Evolutionary conservation across 441 rosid genomes (phyloP), one percentile per base, ranked within the genome.

Genomic region (Corymbia citriodora): DNA sequence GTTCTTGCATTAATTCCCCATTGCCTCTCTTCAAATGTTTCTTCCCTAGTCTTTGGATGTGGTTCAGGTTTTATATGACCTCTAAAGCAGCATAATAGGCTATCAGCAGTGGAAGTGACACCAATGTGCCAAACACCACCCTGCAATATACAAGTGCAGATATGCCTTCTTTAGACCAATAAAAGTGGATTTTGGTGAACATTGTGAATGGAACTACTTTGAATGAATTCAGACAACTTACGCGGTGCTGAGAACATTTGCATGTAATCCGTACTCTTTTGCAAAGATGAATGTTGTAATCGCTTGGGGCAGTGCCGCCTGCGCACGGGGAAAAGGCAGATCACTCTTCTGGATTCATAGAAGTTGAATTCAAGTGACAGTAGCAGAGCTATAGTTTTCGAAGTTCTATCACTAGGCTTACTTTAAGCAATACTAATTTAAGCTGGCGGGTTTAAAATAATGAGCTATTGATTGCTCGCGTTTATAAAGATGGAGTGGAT

Each of bases 241-340:
- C 91, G 86, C 90, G 2, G 91, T 90, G 89, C 90, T 83, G 27
- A 90, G 83, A 1, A 90, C 86, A 2, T 54, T 88, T 9, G 89
- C 91, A 17, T 90, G 91, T 52, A 88, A 12, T 17, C 88, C 90
- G n/a, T 90, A 90, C 53, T 90, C 91, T 27, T 90, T 90, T 2
- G 90, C 90, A 10, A 74, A 90, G 63, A 90, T 54, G 82, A 90
- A 90, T 5, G 91, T 81, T 1, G 90, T 48, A 18, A 90, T 88
- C 6, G 91, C 19, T 19, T 90, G 90, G 18, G 91, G 91, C 25
- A 88, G 90, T 10, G 91, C 90, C 3, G 91, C 91, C 91, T 90
- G 83, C 45, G 45, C 23, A 79, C 2, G 29, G 14, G 68, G 68
- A 13, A 52, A 87, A 15, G 52, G 11, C 12, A 7, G 19, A 21